Evolutionary conservation across 2,329 filamentous ascomycete species (phyloP), one percentile per base, ranked within the genome.

Genomic region (Cercospora nicotianae): DNA sequence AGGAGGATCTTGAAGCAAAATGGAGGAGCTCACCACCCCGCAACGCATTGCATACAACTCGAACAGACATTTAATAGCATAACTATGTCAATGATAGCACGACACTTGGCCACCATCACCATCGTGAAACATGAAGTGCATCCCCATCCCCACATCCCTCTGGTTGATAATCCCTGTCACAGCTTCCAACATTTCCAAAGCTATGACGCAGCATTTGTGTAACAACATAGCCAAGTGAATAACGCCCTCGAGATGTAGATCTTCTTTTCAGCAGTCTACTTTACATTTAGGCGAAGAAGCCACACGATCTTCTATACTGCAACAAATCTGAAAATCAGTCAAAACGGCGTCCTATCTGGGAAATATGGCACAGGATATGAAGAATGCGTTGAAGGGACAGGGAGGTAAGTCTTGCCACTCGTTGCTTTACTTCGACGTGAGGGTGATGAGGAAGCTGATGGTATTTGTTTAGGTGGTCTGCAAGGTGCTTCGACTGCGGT

Each of bases 341-440:
- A 67, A 61, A 33, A 68, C 59, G 67, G 59, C 63, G 51, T 65
- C 63, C n/a, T 73, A 66, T 23, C 68, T 69, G 23, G 59, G 58
- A 33, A 68, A 67, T 3, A 72, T 74, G 70, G 69, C 69, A 36
- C 68, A 73, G 57, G 64, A 68, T 36, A 77, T 77, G 75, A 72
- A 69, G 64, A 70, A 76, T 36, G 75, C 75, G n/a, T 70, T 75
- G 68, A 75, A 75, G 57, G 75, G 75, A 7, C 65, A 73, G 23
- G 74, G 74, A 36, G 69, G 75, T 75, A 59, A 45, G 70, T 69
- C 16, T 39, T 2, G 16, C 23, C 10, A n/a, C 12, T 23, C n/a
- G n/a, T 12, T 30, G 18, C 39, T 13, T 1, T 13, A 6, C 30
- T 31, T 36, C 28, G 12, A 4, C 57, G 9, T n/a, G 23, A n/a